A percentile compares a stretch with the other conserved stretches of the same genome.
Evolutionary conservation across 2,329 filamentous ascomycete species (phyloP).

Genomic region (Penicillium digitatum): DNA sequence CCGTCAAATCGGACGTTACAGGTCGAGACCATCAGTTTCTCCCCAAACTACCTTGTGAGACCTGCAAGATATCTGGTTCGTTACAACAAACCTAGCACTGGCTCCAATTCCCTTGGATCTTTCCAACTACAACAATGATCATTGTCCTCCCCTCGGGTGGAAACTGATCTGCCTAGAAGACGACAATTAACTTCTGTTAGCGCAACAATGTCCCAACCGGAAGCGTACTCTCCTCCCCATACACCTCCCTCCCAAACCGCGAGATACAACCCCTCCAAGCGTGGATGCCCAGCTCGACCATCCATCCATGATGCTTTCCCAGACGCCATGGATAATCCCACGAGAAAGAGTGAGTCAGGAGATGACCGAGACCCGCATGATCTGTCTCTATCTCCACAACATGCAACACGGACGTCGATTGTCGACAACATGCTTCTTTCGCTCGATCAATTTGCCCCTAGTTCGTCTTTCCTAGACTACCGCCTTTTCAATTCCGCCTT

Average conservation of each 20-base stretch:
- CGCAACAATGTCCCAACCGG: conserved; percentile 29
- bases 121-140: neutral
- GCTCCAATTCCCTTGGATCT: neutral
- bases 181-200: conserved; percentile 15
- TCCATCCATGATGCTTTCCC: conserved; percentile 43
- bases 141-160: neutral
- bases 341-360: conserved; percentile 35
- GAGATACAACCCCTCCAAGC: conserved; percentile 31
- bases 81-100: neutral
- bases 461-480: conserved; percentile 35
- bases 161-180: conserved; percentile 4
- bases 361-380: conserved; percentile 61
- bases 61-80: neutral
- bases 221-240: conserved; percentile 36
- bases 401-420: conserved; percentile 81
- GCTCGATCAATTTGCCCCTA: conserved; percentile 68
- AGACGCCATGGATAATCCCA: conserved; percentile 35
- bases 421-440: conserved; percentile 95
- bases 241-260: conserved; percentile 39
- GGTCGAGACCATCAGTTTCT: neutral
- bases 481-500: conserved; percentile 41
- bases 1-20: neutral
- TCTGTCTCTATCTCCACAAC: conserved; percentile 70
- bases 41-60: neutral
- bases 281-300: conserved; percentile 27